Conservation (phyloP, 805 yeast genomes). For the Wickerhamomyces hampshirensis region DNA sequence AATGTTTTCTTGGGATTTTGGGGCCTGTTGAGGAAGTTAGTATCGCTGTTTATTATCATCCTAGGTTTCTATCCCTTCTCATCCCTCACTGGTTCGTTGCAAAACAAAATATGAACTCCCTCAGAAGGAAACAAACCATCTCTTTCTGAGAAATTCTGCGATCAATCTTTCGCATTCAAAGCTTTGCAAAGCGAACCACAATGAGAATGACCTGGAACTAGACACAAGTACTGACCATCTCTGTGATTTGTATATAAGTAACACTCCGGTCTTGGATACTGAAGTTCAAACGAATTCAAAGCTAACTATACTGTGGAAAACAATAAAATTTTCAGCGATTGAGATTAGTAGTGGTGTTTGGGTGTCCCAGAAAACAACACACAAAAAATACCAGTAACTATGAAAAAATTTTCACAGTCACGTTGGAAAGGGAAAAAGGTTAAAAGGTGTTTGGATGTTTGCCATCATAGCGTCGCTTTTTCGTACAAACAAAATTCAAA, state of each 20-base stretch:
- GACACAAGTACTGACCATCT: slow-evolving; percentile 96
- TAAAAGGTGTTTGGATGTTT: background rate
- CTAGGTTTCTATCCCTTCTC: too few relatives aligned
- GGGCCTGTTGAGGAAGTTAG: slow-evolving; percentile 69
- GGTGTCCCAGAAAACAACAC: too few relatives aligned
- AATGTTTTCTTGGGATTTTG: slow-evolving; percentile 90
- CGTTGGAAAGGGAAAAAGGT: background rate
- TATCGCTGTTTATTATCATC: slow-evolving; percentile 19
- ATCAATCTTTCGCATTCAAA: background rate
- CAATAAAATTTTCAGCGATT: slow-evolving; percentile 3
- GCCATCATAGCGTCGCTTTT: background rate
- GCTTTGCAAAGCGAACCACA: too few relatives aligned
- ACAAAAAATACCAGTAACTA: too few relatives aligned
- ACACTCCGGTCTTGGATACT: slow-evolving; percentile 87
- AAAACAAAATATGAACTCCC: too few relatives aligned
- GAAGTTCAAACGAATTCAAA: slow-evolving; percentile 9
- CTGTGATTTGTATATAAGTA: slow-evolving; percentile 62
- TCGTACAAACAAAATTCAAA: background rate
- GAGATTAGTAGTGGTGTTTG: slow-evolving; percentile 6
- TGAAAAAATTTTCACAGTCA: background rate
- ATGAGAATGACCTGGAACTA: too few relatives aligned
- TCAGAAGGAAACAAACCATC: too few relatives aligned
- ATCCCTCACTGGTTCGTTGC: too few relatives aligned
- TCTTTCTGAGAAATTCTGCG: too few relatives aligned
- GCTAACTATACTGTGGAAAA: too few relatives aligned